Evolutionary conservation across 2,329 filamentous ascomycete genomes (phyloP), one percentile per base, ranked within the genome.

Genomic region (Colletotrichum australisinense): DNA sequence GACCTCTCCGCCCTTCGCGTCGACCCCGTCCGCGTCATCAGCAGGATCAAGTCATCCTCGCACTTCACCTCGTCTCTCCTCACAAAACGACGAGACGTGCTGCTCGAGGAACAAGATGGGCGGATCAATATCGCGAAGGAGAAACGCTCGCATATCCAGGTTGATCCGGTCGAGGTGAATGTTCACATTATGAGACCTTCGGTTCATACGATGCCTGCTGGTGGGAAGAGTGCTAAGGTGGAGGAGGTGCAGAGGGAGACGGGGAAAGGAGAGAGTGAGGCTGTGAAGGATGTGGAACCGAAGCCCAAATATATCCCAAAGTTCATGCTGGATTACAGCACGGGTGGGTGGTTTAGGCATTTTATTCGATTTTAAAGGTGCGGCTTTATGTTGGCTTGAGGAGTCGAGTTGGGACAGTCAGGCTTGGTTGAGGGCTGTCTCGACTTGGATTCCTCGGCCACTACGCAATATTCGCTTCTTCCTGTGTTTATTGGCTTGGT

Each of bases 1-100:
- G 70, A 73, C 67, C 55, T 60, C 42, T 65, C 12, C 60, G 14
- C 16, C 26, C 70, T 73, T 5, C 70, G 70, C 46, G 70, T 73
- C 24, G 70, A 73, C 32, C 70, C 70, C 11, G 70, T 73, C 16
- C 26, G 63, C n/a, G 62, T 53, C 14, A 28, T 63, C 12, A 14
- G 11, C 11, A 11, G 16, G n/a, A 35, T 63, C 46, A 19, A 22
- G n/a, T 63, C 60, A 1, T 35, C 28, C 6, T 5, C 9, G 5
- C 14, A 19, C 0, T 19, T 14, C 7, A 5, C 42, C 9, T 53
- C 28, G 42, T 49, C 42, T 49, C 42, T n/a, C 5, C 46, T 63
- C 42, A 53, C 60, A 12, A 52, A 53, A 32, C 42, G 60, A 2
- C 6, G 32, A 30, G 32, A 56, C 46, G 49, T 28, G 28, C 28